phyloP scores from a whole-genome alignment of 164 flowering plant species.

The Brasenia schreberi region DNA sequence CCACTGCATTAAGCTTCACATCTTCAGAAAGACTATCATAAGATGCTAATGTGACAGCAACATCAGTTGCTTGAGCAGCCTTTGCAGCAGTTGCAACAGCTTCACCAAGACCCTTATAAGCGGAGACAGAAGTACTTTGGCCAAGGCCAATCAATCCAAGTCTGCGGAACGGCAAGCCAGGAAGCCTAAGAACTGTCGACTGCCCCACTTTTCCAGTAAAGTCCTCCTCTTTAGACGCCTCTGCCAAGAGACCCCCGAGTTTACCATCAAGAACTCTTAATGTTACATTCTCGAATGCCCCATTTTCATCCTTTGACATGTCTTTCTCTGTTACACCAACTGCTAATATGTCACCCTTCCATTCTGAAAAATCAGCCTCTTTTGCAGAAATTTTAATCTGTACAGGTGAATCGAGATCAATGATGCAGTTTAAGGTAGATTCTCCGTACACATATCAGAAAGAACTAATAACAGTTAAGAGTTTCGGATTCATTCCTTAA shows the following conservation, averaged over 20 bases:
- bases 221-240: constrained; percentile 82
- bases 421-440: background rate
- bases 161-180: constrained; percentile 70
- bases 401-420: background rate
- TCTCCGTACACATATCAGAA: no score
- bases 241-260: constrained; percentile 64
- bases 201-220: constrained; percentile 91
- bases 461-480: no score
- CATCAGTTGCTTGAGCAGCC: constrained; percentile 60
- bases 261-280: constrained; percentile 52
- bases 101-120: constrained; percentile 49
- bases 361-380: constrained; percentile 37
- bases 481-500: no score
- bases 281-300: constrained; percentile 51
- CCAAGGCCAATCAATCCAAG: constrained; percentile 85
- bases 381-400: constrained; percentile 21
- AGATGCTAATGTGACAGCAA: constrained; percentile 70
- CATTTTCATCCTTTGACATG: constrained; percentile 52
- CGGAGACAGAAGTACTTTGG: constrained; percentile 10
- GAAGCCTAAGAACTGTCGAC: constrained; percentile 59
- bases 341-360: constrained; percentile 95
- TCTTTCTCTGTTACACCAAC: constrained; percentile 91
- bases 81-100: constrained; percentile 68
- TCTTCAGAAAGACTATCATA: constrained; percentile 45
- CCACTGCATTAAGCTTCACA: constrained; percentile 43